Conservation (phyloP, 768 basidiomycete species). For the Leccinum imitatum region DNA sequence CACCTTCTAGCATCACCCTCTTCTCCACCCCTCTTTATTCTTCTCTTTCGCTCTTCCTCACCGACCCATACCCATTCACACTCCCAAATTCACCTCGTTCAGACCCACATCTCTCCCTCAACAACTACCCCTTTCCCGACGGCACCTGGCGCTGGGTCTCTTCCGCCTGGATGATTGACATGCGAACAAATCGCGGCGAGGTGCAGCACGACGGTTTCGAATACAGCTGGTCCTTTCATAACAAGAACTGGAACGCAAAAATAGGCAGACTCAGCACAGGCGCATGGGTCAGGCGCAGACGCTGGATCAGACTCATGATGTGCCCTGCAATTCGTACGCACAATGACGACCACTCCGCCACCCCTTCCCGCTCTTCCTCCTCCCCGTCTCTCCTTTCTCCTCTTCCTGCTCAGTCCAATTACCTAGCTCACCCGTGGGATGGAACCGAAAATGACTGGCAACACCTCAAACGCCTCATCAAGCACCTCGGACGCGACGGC, state of each 20-base stretch:
- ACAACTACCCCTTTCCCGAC: constrained; percentile 72
- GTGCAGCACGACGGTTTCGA: constrained; percentile 85
- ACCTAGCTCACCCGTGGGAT: constrained; percentile 50
- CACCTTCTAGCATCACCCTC: constrained; percentile 50
- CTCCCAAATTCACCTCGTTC: constrained; percentile 44
- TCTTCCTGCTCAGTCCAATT: constrained; percentile 18
- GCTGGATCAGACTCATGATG: constrained; percentile 88
- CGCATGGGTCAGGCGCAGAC: constrained; percentile 72
- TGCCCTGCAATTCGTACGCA: constrained; percentile 45
- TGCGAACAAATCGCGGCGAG: constrained; percentile 72
- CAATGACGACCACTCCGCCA: neutral
- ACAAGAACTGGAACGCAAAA: constrained; percentile 62
- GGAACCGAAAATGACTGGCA: constrained; percentile 62
- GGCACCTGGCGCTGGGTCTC: constrained; percentile 84
- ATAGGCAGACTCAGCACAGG: constrained; percentile 60
- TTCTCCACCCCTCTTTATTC: constrained; percentile 79
- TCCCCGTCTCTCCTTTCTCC: constrained; percentile 19
- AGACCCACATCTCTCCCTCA: constrained; percentile 57
- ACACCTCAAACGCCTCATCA: constrained; percentile 53
- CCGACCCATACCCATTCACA: constrained; percentile 75
- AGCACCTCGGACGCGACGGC: constrained; percentile 59
- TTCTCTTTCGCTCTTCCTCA: constrained; percentile 61
- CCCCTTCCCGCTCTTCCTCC: neutral
- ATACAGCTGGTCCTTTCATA: constrained; percentile 78
- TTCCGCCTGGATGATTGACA: constrained; percentile 83